Percentiles rank a stretch among this genome's conserved stretches.
Evolutionary conservation across 2,329 filamentous ascomycete genomes (phyloP).

Genomic region (Paecilomyces niveus): DNA sequence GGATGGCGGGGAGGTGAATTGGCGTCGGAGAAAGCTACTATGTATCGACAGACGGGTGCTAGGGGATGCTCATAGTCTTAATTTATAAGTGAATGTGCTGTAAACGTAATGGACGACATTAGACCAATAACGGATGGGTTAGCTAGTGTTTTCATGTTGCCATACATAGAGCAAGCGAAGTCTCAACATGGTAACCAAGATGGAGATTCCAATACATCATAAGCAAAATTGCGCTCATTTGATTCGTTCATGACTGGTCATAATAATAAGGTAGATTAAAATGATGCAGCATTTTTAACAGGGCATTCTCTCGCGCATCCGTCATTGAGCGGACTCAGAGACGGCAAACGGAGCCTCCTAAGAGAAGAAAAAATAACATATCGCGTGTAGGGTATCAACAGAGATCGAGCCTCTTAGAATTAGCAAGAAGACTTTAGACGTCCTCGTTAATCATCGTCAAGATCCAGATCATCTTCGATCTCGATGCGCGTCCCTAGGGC

Average conservation of each 20-base stretch:
- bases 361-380: neutral
- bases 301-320: neutral
- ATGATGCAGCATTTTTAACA: slow-evolving; percentile 3
- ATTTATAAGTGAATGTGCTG: neutral
- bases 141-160: neutral
- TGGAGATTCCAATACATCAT: neutral
- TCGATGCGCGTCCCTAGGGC: slow-evolving; percentile 71
- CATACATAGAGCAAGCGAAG: neutral
- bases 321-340: neutral
- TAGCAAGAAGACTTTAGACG: neutral
- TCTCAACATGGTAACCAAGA: neutral
- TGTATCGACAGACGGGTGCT: no score
- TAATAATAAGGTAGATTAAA: slow-evolving; percentile 1
- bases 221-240: neutral
- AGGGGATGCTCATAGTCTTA: neutral
- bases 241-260: neutral
- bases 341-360: neutral
- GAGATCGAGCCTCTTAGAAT: neutral
- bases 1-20: neutral
- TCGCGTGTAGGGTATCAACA: neutral
- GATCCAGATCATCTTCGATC: slow-evolving; percentile 43
- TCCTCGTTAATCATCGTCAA: slow-evolving; percentile 19
- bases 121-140: neutral
- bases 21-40: no score
- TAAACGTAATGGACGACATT: neutral